Evolutionary conservation across 164 flowering plant genomes (phyloP).

Genomic region (Tinospora cordifolia): DNA sequence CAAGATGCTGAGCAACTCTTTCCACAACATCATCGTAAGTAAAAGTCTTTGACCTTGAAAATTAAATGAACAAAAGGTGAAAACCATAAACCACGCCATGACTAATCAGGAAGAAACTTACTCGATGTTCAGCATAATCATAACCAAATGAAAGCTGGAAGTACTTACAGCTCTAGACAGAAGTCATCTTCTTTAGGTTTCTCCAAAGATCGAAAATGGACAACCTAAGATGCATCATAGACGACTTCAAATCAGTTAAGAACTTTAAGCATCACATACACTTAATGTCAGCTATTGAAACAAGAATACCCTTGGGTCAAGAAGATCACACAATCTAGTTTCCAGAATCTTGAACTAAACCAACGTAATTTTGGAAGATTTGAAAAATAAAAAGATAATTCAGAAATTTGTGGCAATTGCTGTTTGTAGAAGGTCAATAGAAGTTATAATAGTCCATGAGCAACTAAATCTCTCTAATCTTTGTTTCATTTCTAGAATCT

Average conservation of each 20-base stretch:
- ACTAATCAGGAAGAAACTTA: background rate
- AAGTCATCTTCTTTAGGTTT: conserved; percentile 66
- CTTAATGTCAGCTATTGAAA: too few species aligned
- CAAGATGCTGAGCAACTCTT: conserved; percentile 60
- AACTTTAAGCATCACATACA: background rate
- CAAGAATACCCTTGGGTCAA: too few species aligned
- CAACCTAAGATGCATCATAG: conserved; percentile 34
- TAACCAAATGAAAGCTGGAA: background rate
- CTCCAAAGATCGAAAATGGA: conserved; percentile 56
- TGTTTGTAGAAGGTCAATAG: too few species aligned
- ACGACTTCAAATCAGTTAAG: background rate
- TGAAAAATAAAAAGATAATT: too few species aligned
- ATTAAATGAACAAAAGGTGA: conserved; percentile 4
- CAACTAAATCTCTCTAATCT: too few species aligned
- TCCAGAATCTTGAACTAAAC: too few species aligned
- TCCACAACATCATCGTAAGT: conserved; percentile 86
- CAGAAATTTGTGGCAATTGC: too few species aligned
- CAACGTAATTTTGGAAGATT: too few species aligned
- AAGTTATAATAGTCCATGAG: too few species aligned
- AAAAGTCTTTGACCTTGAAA: conserved; percentile 48
- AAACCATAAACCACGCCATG: background rate
- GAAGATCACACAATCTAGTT: too few species aligned
- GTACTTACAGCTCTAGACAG: conserved; percentile 53
- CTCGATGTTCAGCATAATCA: background rate
- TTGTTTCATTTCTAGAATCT: too few species aligned